phyloP scores from a whole-genome alignment of 1,139 yeast species.

The Pichia sp. region DNA sequence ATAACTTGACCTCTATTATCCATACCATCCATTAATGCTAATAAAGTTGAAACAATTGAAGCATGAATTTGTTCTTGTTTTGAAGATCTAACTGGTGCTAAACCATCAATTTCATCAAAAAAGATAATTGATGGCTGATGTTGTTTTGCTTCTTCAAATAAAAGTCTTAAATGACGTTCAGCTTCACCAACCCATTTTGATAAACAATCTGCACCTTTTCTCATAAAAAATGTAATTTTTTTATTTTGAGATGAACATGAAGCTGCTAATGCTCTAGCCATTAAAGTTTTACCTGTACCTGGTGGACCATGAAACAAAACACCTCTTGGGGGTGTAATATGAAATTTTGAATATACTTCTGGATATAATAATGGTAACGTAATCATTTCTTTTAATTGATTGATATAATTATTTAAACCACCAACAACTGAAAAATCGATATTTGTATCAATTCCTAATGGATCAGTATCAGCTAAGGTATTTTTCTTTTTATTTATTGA shows the following conservation, averaged over 20 bases:
- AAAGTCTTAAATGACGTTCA: conserved; percentile 80
- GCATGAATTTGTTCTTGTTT: conserved; percentile 98
- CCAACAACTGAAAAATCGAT: conserved; percentile 89
- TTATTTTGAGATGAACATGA: conserved; percentile 77
- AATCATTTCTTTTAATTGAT: conserved; percentile 93
- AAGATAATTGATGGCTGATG: conserved; percentile 94
- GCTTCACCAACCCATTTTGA: conserved; percentile 99
- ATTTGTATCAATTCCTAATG: conserved; percentile 88
- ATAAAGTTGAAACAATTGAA: conserved; percentile 85
- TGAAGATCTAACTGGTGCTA: conserved; percentile 95
- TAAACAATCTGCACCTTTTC: conserved; percentile 96
- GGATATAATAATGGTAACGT: conserved; percentile 90
- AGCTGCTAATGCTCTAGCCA: conserved; percentile 97
- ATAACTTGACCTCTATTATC: conserved; percentile 89
- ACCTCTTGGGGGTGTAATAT: conserved; percentile 95
- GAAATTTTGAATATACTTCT: conserved; percentile 83
- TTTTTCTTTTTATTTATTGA: conserved; percentile 44
- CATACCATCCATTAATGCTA: conserved; percentile 99
- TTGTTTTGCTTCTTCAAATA: conserved; percentile 93
- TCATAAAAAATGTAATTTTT: conserved; percentile 93
- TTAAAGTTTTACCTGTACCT: conserved; percentile 96
- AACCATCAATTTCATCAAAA: conserved; percentile 96
- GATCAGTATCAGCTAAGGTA: conserved; percentile 85
- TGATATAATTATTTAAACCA: conserved; percentile 81
- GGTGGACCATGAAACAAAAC: conserved; percentile 99